phyloP scores from a whole-genome alignment of 2,329 filamentous ascomycete species.

The Epichloe typhina region DNA sequence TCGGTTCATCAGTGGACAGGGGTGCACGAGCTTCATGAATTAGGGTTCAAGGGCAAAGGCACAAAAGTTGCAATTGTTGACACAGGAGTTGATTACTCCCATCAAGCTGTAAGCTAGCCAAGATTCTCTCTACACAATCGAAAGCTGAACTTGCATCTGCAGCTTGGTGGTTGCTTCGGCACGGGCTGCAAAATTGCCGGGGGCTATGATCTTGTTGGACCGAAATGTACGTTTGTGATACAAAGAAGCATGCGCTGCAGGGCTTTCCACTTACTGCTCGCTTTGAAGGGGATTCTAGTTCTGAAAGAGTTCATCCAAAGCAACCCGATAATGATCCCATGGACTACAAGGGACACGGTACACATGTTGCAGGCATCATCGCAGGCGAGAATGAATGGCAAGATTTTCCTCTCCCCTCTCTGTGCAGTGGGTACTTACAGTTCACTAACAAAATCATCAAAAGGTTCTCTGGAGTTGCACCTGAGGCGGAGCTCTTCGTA shows the following conservation, averaged over 20 bases:
- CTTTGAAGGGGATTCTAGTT: constrained; percentile 3
- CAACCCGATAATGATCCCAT: constrained; percentile 17
- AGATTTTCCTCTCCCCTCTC: not conserved
- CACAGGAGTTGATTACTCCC: constrained; percentile 26
- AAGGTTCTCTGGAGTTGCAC: constrained; percentile 31
- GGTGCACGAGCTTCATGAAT: constrained; percentile 23
- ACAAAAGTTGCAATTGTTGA: constrained; percentile 27
- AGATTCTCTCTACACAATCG: not conserved
- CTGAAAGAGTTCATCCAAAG: constrained; percentile 12
- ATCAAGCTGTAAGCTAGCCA: constrained; percentile 18
- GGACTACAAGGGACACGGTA: constrained; percentile 11
- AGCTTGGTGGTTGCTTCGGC: constrained; percentile 27
- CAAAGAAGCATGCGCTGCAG: not conserved
- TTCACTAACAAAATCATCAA: not conserved
- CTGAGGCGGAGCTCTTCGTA: constrained; percentile 28
- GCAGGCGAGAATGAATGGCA: constrained; percentile 28
- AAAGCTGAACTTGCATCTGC: not conserved
- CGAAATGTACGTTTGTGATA: constrained; percentile 14
- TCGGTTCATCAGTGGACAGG: constrained; percentile 20
- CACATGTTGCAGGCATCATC: constrained; percentile 32
- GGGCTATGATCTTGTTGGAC: constrained; percentile 26
- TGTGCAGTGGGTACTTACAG: not conserved
- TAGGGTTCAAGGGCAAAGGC: constrained; percentile 24
- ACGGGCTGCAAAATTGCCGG: constrained; percentile 24
- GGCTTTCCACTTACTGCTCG: not conserved